Base-by-base conservation (phyloP, 2,329 filamentous ascomycete species). In the Penicillium olsonii region DNA sequence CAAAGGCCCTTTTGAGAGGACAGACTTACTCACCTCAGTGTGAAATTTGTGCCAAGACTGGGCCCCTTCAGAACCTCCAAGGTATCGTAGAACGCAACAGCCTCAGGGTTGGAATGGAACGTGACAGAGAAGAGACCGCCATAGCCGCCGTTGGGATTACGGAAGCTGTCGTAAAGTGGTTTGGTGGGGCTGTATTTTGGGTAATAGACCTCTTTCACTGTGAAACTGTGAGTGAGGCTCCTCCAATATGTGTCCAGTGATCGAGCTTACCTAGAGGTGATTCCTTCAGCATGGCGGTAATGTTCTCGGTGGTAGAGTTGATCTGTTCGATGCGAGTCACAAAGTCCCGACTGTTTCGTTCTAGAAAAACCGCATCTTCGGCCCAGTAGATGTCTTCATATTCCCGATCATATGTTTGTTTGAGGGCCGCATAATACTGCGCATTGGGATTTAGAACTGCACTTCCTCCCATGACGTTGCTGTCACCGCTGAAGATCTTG, bases 401-500 rank as follows among this genome's bases (percentile, higher is more conserved):
- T 37, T 88, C 82, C 8, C 70, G 68, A 4, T 74, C 72, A 67
- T 89, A 82, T n/a, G 79, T 77, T 5, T 75, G 66, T 66, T 90
- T 92, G n/a, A 99, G 71, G 0, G 73, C 60, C 2, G 68, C 47
- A 68, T 96, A 96, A 72, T 87, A 87, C 38, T 75, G 83, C n/a
- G 85, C 77, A 48, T 85, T 81, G 0, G 84, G 83, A 54, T 87
- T 87, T 44, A 87, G 71, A 14, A 87, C 78, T 12, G 78, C 75
- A 57, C 82, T 88, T 48, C 94, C 94, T 50, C 92, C 94, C 92
- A 97, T 97, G 59, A 99, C 94, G 69, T 99, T 97, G 69, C 90
- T 94, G 71, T 96, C 94, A 42, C 94, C 94, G 48, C 90, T 95
- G 74, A 99, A 99, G 45, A 97, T 87, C 71, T 99, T 99, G 41